Percentiles rank a stretch among this genome's conserved stretches.
Conservation (phyloP, 345 rosid genomes). For the Gossypium herbaceum region DNA sequence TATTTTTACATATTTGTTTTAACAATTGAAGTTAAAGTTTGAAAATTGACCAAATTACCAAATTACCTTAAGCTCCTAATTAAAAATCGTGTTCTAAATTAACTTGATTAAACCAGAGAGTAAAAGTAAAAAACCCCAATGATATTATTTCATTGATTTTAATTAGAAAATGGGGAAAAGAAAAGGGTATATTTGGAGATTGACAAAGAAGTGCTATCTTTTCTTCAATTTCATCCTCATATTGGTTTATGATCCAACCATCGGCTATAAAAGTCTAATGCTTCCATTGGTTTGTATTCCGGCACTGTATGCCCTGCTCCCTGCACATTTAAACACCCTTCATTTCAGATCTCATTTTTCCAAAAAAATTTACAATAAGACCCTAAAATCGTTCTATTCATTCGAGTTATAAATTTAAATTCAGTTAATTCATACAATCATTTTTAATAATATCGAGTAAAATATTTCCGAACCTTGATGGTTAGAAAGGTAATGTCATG, state of each 20-base stretch:
- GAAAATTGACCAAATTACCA: no score
- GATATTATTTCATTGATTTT: not conserved
- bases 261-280: slow-evolving; percentile 37
- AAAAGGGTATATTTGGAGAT: not conserved
- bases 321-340: slow-evolving; percentile 23
- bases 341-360: no score
- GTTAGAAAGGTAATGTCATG: slow-evolving; percentile 50
- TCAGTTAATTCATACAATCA: no score
- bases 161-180: not conserved
- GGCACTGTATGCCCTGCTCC: slow-evolving; percentile 70
- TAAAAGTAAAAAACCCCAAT: not conserved
- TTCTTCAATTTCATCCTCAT: not conserved
- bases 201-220: not conserved
- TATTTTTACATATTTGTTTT: no score
- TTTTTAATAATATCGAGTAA: no score
- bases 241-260: slow-evolving; percentile 42
- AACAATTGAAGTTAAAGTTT: no score
- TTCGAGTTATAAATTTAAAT: no score
- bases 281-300: slow-evolving; percentile 51
- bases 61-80: no score
- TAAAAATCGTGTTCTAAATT: no score
- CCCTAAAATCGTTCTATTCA: no score
- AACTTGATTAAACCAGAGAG: no score
- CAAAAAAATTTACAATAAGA: no score
- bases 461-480: slow-evolving; percentile 39